Conservation (phyloP, 192 early-diverging fungal species). For the Spinellus fusiger region DNA sequence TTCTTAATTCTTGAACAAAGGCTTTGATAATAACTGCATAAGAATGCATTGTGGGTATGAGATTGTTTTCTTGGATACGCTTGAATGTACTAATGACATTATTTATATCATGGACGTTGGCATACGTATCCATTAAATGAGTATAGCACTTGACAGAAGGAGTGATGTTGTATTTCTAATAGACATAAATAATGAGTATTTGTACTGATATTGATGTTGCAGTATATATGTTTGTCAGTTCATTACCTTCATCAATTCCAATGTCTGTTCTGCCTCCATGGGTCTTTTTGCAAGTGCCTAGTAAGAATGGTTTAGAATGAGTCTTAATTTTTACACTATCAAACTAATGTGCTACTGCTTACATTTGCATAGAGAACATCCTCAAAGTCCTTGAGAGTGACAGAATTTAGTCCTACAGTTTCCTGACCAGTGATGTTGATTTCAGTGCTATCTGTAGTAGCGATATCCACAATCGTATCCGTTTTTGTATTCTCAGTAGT, state of each 20-base stretch:
- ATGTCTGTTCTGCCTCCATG: conserved; percentile 58
- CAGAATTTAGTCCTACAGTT: background rate
- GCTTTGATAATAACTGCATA: conserved; percentile 72
- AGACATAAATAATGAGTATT: background rate
- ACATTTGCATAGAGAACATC: conserved; percentile 56
- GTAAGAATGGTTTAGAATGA: background rate
- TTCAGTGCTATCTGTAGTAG: background rate
- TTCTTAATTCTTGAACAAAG: conserved; percentile 45
- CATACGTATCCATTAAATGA: conserved; percentile 77
- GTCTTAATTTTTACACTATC: background rate
- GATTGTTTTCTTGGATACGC: conserved; percentile 41
- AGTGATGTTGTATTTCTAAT: conserved; percentile 52
- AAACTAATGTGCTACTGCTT: background rate
- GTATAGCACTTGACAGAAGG: conserved; percentile 68
- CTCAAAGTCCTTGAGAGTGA: conserved; percentile 36
- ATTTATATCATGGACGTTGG: conserved; percentile 55
- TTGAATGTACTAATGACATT: conserved; percentile 61
- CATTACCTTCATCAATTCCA: conserved; percentile 45
- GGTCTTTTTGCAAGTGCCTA: conserved; percentile 48
- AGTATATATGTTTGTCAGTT: background rate
- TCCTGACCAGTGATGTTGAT: background rate
- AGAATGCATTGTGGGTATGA: conserved; percentile 54
- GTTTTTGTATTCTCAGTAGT: no score
- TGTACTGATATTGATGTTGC: background rate
- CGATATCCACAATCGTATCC: no score